Evolutionary conservation across 73 alveolate species (phyloP), one percentile per base, ranked within the genome.

Genomic region (Tetrahymena borealis): DNA sequence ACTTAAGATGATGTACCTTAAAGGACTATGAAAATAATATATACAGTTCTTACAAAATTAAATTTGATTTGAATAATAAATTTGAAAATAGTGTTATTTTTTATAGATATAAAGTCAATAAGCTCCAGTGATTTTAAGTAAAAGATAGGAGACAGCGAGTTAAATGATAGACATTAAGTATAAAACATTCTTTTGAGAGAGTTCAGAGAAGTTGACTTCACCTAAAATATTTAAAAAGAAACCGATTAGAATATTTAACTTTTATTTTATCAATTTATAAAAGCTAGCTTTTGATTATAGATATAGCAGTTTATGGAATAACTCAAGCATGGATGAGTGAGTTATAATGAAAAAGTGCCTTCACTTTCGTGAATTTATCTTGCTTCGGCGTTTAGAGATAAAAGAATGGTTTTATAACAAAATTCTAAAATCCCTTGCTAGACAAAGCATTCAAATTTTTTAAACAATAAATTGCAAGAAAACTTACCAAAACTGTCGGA

Each of bases 371-470:
- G 85, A 60, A 60, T 60, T 60, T 60, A 60, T 60, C n/a, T 60
- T 60, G 85, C 85, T 60, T 60, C 85, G 85, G 85, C 85, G 85
- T 60, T 60, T 60, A 60, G 85, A 60, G 85, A 60, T 60, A 24
- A 60, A 60, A 60, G 28, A 60, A 60, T 60, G 28, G 85, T 60
- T 60, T 60, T 60, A 60, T 60, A 60, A 60, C 85, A 60, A 60
- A 60, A 60, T 60, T 60, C 33, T 60, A 60, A 60, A 60, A 60
- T 60, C 85, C 85, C 85, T 60, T 60, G 85, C 85, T 60, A 60
- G 85, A 60, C 85, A 60, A 60, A 60, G 85, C 85, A 24, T 39
- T 60, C n/a, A 0, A 24, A 16, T 9, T 7, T n/a, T 5, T 24
- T 60, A 15, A 15, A 60, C 9, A 18, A n/a, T 60, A 28, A 60